Evolutionary conservation across 2,329 filamentous ascomycete genomes (phyloP).

Genomic region (Tolypocladium inflatum): DNA sequence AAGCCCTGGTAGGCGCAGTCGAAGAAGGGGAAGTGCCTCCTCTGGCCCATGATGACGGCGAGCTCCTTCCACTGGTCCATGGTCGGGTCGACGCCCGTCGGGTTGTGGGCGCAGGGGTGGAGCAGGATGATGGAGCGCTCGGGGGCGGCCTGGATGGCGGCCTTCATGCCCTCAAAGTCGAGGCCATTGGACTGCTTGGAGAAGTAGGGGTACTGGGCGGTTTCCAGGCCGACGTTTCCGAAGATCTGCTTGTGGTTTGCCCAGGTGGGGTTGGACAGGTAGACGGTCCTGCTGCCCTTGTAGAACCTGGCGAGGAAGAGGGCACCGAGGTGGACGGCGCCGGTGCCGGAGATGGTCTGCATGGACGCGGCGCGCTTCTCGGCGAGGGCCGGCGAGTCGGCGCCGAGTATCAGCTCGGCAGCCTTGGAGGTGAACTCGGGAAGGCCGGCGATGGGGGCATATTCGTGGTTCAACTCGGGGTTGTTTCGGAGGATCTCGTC

Average conservation of each 20-base stretch:
- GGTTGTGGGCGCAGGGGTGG: conserved; percentile 96
- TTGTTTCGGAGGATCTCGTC: conserved; percentile 83
- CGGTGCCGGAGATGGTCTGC: conserved; percentile 96
- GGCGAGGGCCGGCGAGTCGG: conserved; percentile 67
- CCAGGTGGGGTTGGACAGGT: conserved; percentile 94
- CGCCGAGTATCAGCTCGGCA: conserved; percentile 79
- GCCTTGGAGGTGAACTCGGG: conserved; percentile 79
- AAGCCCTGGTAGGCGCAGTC: conserved; percentile 98
- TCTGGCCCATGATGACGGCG: conserved; percentile 63
- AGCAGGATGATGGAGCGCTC: conserved; percentile 79
- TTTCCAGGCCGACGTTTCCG: conserved; percentile 70
- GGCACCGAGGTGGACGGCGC: conserved; percentile 85
- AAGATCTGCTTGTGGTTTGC: conserved; percentile 99
- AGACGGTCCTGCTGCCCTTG: conserved; percentile 63
- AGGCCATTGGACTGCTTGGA: conserved; percentile 79
- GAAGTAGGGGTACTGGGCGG: conserved; percentile 90
- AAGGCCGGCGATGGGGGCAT: conserved; percentile 90
- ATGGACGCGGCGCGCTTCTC: conserved; percentile 75
- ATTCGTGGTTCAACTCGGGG: conserved; percentile 92
- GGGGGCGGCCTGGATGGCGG: conserved; percentile 59
- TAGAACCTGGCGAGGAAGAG: conserved; percentile 94
- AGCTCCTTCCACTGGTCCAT: conserved; percentile 91
- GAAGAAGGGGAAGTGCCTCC: conserved; percentile 94
- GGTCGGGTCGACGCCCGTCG: conserved; percentile 91
- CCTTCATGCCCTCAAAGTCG: conserved; percentile 83